Evolutionary conservation across 371 early-diverging fungal species (phyloP).

Genomic region (Chytridium lagenaria): DNA sequence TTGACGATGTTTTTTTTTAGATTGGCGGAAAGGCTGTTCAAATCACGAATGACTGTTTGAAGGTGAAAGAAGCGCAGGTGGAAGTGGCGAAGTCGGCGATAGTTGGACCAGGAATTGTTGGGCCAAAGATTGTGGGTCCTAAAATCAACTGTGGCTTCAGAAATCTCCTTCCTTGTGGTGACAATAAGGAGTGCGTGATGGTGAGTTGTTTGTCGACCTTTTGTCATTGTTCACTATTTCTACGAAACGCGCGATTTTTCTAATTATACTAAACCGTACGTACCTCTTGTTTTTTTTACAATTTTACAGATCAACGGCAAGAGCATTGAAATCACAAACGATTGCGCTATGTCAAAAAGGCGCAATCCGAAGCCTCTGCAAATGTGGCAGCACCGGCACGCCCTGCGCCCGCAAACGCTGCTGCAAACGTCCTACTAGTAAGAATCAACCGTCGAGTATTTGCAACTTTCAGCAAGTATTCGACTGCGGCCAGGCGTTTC

Average conservation of each 20-base stretch:
- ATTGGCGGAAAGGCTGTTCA: no score
- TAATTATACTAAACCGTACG: no score
- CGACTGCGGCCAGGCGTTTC: neutral
- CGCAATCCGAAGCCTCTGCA: neutral
- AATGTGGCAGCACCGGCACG: no score
- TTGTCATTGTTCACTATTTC: no score
- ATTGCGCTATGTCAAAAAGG: neutral
- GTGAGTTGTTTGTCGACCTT: neutral
- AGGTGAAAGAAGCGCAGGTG: no score
- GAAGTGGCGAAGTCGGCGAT: no score
- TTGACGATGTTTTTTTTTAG: no score
- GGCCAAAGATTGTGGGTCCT: neutral
- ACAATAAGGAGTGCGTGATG: neutral
- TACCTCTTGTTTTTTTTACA: neutral
- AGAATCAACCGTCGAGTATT: neutral
- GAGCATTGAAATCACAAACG: neutral
- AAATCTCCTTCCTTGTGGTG: neutral
- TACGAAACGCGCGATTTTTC: no score
- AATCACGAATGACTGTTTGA: no score
- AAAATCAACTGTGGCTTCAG: neutral
- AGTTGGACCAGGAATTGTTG: neutral
- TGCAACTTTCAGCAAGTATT: neutral
- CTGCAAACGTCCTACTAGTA: neutral
- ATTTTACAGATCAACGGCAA: neutral
- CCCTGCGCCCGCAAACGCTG: no score